Evolutionary conservation across 2,329 filamentous ascomycete species (phyloP), one percentile per base, ranked within the genome.

Genomic region (Fusarium oligoseptatum): DNA sequence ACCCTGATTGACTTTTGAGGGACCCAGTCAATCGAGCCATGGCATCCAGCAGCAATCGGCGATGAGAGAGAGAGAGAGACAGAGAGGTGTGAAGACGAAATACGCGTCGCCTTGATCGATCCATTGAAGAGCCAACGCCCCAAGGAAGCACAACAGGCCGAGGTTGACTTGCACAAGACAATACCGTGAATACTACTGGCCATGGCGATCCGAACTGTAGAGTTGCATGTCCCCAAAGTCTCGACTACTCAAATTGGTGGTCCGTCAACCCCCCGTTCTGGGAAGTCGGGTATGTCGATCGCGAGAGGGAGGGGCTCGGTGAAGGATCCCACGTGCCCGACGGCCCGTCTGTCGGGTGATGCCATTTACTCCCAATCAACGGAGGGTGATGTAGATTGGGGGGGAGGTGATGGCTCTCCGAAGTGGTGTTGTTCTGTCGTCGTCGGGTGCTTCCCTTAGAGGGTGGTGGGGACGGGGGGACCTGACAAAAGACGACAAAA

Each of bases 271-370:
- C 32, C 32, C 32, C 72, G 20, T 67, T 67, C 56, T 75, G 63
- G 68, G 68, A 61, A 70, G 64, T 52, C 15, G 39, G 24, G 32
- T 22, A 61, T 67, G 76, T 37, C 72, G 76, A 78, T 77, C 76
- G 57, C 61, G 64, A 57, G 60, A 29, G 48, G 48, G 48, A 68
- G 68, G 72, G 74, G 65, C 66, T 73, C 56, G 73, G 72, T 71
- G 64, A 68, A 64, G 48, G 67, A 55, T 76, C 70, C 74, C 75
- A 77, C 75, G 74, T 77, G 72, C 72, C 67, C 64, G 63, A 43
- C 67, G 72, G 67, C 65, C 69, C 67, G 76, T 69, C 67, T 68
- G 74, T 78, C 66, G 65, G 67, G 57, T 74, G 75, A 75, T 75
- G 68, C n/a, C 45, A 43, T 62, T 55, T 41, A 45, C 55, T 67